Evolutionary conservation across 2,329 filamentous ascomycete species (phyloP), one percentile per base, ranked within the genome.

Genomic region (Trichoderma aggressivum): DNA sequence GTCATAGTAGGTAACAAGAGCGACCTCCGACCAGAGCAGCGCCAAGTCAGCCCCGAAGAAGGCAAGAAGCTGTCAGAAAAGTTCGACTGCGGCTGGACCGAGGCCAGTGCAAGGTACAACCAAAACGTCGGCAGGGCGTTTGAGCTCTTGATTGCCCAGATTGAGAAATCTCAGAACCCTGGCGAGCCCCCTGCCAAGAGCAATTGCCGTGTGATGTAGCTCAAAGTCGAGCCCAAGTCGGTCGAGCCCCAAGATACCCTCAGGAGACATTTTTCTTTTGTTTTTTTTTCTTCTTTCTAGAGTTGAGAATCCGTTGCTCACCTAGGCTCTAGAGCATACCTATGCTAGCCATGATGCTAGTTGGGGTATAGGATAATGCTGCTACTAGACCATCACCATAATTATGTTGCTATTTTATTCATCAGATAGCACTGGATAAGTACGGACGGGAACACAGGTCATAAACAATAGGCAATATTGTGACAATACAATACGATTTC

Each of bases 1-100:
- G 93, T 97, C 76, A 91, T 99, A 73, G 94, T 99, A 68, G 96
- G 94, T 76, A 99, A 99, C 86, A 99, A 99, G 86, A 94, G 91
- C 80, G 96, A 99, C 81, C 86, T 99, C 71, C 91, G 93, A 73
- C 91, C 94, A 67, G 95, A 98, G 81, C 94, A 97, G 84, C 92
- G 96, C 75, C 94, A 98, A 82, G 94, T 99, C 75, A 91, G 89
- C 36, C 82, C 90, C 65, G 94, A 97, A 74, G 92, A 97, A 76
- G 96, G 94, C 75, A 92, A 92, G 80, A 92, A 91, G 78, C 85
- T 98, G 55, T 91, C 92, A 8, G 92, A 95, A 77, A 93, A 96
- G 82, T 92, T 97, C 81, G 90, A 93, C 74, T 98, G 95, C 82
- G 94, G 92, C 47, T 98, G 94, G 89, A 97, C 94, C 61, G 96